Conservation (phyloP, 164 flowering plant genomes). For the Amborella trichopoda region DNA sequence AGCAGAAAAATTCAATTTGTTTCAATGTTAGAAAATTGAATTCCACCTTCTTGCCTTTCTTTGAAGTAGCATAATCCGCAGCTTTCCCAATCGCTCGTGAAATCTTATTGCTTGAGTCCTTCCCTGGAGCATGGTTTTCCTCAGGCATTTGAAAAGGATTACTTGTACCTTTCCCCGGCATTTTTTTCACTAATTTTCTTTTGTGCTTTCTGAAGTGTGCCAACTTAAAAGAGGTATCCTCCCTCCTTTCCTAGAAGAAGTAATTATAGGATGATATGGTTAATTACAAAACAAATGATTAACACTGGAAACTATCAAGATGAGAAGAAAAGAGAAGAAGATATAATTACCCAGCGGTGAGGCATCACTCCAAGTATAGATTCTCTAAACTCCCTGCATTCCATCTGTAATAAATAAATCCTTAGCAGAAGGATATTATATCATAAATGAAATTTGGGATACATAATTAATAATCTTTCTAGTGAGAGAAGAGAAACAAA, state of each 20-base stretch:
- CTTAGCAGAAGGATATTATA: too few relatives aligned
- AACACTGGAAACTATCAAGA: background rate
- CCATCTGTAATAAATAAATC: conserved; percentile 63
- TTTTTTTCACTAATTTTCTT: conserved; percentile 67
- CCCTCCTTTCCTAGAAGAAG: conserved; percentile 73
- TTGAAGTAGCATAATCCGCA: conserved; percentile 61
- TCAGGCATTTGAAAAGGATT: conserved; percentile 73
- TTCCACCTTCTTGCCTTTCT: conserved; percentile 69
- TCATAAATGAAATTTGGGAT: too few relatives aligned
- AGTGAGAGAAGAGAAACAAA: too few relatives aligned
- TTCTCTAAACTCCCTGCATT: conserved; percentile 96
- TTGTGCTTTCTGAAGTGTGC: conserved; percentile 82
- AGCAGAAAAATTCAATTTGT: too few relatives aligned
- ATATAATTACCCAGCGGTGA: conserved; percentile 75
- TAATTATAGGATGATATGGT: conserved; percentile 3
- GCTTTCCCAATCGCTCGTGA: conserved; percentile 79
- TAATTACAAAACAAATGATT: too few relatives aligned
- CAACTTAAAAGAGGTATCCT: conserved; percentile 71
- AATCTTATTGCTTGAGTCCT: conserved; percentile 71
- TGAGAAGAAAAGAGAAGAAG: background rate
- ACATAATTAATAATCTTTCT: too few relatives aligned
- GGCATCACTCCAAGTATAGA: conserved; percentile 97
- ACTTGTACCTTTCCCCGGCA: conserved; percentile 49
- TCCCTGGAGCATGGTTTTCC: conserved; percentile 87
- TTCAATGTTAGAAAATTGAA: too few relatives aligned